These are phyloP conservation scores for Ampelomyces quisqualis DNA, from an alignment of 2,329 filamentous ascomycete genomes.

Conservation along the genomic window DNA sequence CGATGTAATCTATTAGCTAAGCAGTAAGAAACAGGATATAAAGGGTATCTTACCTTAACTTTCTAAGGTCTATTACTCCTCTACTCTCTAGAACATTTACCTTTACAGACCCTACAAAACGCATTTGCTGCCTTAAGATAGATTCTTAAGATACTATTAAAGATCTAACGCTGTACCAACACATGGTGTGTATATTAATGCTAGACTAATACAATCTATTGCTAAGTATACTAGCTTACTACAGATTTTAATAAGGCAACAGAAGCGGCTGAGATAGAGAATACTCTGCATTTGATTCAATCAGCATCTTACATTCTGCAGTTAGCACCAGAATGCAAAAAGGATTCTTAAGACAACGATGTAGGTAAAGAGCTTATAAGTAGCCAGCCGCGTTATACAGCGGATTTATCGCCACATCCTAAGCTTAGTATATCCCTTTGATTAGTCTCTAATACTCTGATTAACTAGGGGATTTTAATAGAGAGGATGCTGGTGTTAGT, in stretches of 20 bases:
- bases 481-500: neutral
- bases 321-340: neutral
- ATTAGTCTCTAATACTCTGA: neutral
- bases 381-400: neutral
- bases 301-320: neutral
- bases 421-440: neutral
- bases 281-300: neutral
- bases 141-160: conserved; percentile 3
- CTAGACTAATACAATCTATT: conserved; percentile 5
- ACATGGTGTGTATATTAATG: conserved; percentile 5
- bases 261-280: neutral
- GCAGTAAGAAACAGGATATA: conserved; percentile 3
- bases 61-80: conserved; percentile 5
- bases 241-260: neutral
- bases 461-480: neutral
- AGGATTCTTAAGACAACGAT: neutral
- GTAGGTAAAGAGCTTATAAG: neutral
- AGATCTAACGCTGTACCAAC: conserved; percentile 4
- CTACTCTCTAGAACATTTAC: conserved; percentile 3
- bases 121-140: conserved; percentile 3
- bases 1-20: conserved; percentile 2
- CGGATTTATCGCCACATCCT: neutral
- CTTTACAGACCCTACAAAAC: conserved; percentile 3
- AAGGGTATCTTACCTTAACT: conserved; percentile 5
- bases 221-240: conserved; percentile 3